A percentile compares a stretch with the other conserved stretches of the same genome.
Evolutionary conservation across 345 rosid genomes (phyloP).

Genomic region (Raphanus raphanistrum): DNA sequence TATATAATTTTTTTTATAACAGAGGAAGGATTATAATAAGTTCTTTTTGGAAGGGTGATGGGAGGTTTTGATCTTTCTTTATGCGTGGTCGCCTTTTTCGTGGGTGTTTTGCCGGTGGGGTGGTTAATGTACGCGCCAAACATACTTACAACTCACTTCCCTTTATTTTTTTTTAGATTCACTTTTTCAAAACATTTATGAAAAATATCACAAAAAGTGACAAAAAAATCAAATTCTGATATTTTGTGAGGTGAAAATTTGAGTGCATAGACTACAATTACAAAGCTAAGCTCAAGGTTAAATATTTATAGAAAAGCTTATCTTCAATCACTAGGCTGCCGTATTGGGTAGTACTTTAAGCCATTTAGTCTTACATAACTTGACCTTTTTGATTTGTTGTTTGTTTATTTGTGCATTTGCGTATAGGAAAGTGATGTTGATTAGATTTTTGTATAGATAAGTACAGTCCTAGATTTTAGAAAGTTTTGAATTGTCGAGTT

Average conservation of each 20-base stretch:
- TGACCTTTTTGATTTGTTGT: conserved; percentile 20
- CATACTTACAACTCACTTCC: not conserved
- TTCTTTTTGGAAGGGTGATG: conserved; percentile 34
- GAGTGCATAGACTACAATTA: not conserved
- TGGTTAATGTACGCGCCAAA: conserved; percentile 77
- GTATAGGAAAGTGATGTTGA: conserved; percentile 12
- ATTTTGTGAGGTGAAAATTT: not conserved
- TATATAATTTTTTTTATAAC: conserved; percentile 7
- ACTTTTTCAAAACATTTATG: not conserved
- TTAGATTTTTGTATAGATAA: conserved; percentile 1
- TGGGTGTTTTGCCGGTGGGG: conserved; percentile 42
- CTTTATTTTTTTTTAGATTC: not conserved
- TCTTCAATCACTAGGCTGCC: conserved; percentile 3
- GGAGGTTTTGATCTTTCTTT: conserved; percentile 42
- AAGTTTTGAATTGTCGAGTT: conserved; percentile 6
- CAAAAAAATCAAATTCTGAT: too few species aligned
- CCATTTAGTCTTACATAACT: conserved; percentile 16
- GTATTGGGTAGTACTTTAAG: conserved; percentile 22
- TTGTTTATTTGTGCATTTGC: conserved; percentile 11
- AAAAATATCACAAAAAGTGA: not conserved
- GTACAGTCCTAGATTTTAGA: not conserved
- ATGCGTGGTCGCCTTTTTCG: conserved; percentile 35
- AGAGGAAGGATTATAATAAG: not conserved
- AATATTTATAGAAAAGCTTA: not conserved
- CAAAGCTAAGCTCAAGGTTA: not conserved